phyloP scores from a whole-genome alignment of 345 rosid species.

The Eutrema heterophyllum region DNA sequence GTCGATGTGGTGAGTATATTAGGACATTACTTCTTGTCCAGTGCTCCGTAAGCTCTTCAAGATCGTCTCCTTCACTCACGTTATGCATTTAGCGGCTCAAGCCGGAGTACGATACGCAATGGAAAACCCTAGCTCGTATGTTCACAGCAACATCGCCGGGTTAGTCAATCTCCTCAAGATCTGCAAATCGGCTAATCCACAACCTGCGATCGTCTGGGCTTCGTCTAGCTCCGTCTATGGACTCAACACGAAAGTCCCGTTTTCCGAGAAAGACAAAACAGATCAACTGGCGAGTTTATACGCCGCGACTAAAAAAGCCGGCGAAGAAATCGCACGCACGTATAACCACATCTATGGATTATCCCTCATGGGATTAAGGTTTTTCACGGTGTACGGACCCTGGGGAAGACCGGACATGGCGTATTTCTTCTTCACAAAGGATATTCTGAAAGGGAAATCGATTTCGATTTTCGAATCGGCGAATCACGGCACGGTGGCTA shows the following conservation, averaged over 20 bases:
- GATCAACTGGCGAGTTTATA: constrained; percentile 94
- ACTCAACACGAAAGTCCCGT: constrained; percentile 80
- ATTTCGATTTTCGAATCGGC: constrained; percentile 68
- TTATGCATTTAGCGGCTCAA: constrained; percentile 92
- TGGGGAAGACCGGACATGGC: constrained; percentile 99
- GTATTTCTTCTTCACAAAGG: constrained; percentile 82
- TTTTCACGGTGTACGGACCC: constrained; percentile 88
- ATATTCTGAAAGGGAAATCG: constrained; percentile 62
- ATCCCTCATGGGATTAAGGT: constrained; percentile 75
- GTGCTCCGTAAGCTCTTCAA: no score
- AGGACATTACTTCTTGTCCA: no score
- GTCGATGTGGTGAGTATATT: no score
- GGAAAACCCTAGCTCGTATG: constrained; percentile 79
- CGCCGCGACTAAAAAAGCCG: constrained; percentile 93
- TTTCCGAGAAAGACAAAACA: constrained; percentile 81
- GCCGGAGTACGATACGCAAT: constrained; percentile 92
- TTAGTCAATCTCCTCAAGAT: constrained; percentile 71
- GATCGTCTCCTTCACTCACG: not conserved
- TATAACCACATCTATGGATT: constrained; percentile 86
- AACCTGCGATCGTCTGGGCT: constrained; percentile 90
- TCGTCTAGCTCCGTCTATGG: constrained; percentile 87
- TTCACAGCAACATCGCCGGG: constrained; percentile 87
- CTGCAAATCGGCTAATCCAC: constrained; percentile 73
- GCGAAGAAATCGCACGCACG: constrained; percentile 93
- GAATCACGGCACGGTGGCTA: constrained; percentile 68